phyloP scores from a whole-genome alignment of 352 stramenopile genomes.

The Globisporangium cederbergense region DNA sequence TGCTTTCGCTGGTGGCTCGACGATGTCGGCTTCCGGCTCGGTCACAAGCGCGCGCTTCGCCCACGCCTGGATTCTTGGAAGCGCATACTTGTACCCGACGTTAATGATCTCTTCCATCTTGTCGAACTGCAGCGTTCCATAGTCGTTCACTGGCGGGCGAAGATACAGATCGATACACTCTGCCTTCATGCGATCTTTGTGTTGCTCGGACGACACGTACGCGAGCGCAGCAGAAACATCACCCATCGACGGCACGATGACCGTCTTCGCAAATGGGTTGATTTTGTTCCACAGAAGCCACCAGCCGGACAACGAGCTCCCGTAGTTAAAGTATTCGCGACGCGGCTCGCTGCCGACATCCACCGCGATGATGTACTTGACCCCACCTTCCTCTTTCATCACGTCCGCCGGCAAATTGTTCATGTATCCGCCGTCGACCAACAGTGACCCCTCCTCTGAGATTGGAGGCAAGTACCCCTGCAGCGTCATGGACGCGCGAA shows the following conservation, averaged over 20 bases:
- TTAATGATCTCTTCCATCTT: conserved; percentile 91
- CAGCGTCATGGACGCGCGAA: conserved; percentile 91
- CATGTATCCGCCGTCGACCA: conserved; percentile 91
- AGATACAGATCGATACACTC: conserved; percentile 88
- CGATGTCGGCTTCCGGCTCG: conserved; percentile 66
- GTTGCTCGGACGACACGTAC: conserved; percentile 89
- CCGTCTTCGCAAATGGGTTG: conserved; percentile 87
- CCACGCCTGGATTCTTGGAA: conserved; percentile 68
- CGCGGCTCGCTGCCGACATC: conserved; percentile 84
- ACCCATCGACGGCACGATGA: conserved; percentile 91
- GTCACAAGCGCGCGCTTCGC: conserved; percentile 42
- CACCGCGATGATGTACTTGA: conserved; percentile 89
- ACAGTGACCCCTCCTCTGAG: conserved; percentile 80
- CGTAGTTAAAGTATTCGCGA: conserved; percentile 79
- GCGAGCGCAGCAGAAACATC: conserved; percentile 85
- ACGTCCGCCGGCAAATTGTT: conserved; percentile 93
- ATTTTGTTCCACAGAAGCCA: conserved; percentile 91
- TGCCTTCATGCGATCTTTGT: conserved; percentile 82
- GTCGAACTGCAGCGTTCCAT: conserved; percentile 90
- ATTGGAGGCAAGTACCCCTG: conserved; percentile 90
- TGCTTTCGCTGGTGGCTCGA: conserved; percentile 16
- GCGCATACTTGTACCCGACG: conserved; percentile 78
- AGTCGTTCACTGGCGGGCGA: conserved; percentile 84
- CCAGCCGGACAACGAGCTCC: conserved; percentile 79
- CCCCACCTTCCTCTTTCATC: conserved; percentile 87